Evolutionary conservation across 164 flowering plant genomes (phyloP).

Genomic region (Chloranthus sessilifolius): DNA sequence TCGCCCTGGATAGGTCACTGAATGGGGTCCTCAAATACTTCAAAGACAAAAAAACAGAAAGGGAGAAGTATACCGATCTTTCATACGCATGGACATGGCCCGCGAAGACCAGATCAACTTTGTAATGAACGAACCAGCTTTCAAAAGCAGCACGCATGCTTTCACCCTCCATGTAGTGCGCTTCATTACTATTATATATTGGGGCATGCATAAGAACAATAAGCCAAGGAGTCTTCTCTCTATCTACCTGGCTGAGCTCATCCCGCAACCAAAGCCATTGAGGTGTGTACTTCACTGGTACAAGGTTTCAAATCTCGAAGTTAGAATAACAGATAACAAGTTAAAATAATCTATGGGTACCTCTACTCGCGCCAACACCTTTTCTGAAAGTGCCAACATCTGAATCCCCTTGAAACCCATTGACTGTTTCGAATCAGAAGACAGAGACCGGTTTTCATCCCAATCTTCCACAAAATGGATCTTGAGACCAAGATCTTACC

Average conservation of each 20-base stretch:
- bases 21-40: neutral
- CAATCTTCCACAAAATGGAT: no score
- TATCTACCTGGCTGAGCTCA: slow-evolving; percentile 66
- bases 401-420: no score
- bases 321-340: slow-evolving; percentile 5
- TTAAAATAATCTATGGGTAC: no score
- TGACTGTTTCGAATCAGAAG: no score
- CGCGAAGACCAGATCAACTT: slow-evolving; percentile 84
- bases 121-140: slow-evolving; percentile 61
- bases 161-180: slow-evolving; percentile 97
- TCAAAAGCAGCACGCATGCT: slow-evolving; percentile 78
- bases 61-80: slow-evolving; percentile 72
- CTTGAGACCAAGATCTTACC: no score
- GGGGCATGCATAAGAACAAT: slow-evolving; percentile 94
- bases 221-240: slow-evolving; percentile 96
- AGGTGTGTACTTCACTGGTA: slow-evolving; percentile 86
- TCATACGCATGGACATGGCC: slow-evolving; percentile 99
- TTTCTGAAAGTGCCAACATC: no score
- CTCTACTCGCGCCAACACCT: no score
- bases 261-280: slow-evolving; percentile 69
- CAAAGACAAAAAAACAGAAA: neutral
- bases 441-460: no score
- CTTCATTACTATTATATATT: slow-evolving; percentile 73
- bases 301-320: slow-evolving; percentile 11
- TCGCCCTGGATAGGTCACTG: no score